These are phyloP conservation scores for Saccharomycopsis fermentans DNA, from an alignment of 805 yeast genomes.

Conservation along the genomic window DNA sequence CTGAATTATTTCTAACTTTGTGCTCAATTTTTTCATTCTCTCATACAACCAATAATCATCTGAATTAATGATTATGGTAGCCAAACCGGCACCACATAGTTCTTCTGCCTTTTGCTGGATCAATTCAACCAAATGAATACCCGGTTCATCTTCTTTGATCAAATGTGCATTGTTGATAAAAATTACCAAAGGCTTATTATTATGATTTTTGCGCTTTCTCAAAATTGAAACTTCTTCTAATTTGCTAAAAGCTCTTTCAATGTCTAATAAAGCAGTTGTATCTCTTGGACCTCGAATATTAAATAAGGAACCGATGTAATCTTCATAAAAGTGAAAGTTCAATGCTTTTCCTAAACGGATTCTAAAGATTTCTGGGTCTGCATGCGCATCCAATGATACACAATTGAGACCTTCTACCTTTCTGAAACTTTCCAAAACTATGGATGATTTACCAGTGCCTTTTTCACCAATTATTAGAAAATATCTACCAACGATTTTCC, in stretches of 20 bases:
- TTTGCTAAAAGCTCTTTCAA: constrained; percentile 71
- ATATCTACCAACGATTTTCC: constrained; percentile 58
- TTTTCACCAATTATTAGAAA: constrained; percentile 71
- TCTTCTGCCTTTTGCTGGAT: constrained; percentile 78
- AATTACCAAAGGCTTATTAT: constrained; percentile 49
- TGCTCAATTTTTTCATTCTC: constrained; percentile 58
- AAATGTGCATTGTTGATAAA: constrained; percentile 69
- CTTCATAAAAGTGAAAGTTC: constrained; percentile 65
- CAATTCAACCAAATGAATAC: constrained; percentile 57
- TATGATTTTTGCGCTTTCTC: constrained; percentile 30
- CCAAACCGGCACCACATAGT: constrained; percentile 62
- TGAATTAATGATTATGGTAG: constrained; percentile 56
- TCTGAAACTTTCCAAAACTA: constrained; percentile 61
- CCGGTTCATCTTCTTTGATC: constrained; percentile 67
- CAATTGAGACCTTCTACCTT: constrained; percentile 54
- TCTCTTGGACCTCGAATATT: constrained; percentile 79
- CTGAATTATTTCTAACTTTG: constrained; percentile 63
- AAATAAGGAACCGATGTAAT: constrained; percentile 72
- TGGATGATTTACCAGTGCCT: constrained; percentile 77
- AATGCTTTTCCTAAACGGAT: constrained; percentile 68
- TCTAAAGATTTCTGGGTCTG: constrained; percentile 76
- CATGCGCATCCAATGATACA: constrained; percentile 69
- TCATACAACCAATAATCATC: constrained; percentile 86
- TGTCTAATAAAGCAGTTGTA: constrained; percentile 70
- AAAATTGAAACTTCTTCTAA: constrained; percentile 61